These are phyloP conservation scores for Boletus rubroflammeus DNA, from an alignment of 768 basidiomycete species.

Conservation along the genomic window DNA sequence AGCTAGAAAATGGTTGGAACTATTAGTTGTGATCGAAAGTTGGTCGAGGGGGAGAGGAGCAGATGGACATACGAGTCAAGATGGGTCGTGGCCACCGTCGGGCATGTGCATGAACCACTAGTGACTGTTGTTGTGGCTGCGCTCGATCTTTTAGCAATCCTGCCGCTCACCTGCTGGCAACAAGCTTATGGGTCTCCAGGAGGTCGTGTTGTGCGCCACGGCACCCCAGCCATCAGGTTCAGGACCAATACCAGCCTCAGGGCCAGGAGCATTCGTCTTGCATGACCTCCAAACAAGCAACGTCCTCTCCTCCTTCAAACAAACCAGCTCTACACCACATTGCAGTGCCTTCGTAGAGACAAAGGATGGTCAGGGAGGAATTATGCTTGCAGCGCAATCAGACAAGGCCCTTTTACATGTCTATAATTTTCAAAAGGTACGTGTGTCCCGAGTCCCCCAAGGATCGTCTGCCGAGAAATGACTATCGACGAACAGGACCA, in stretches of 20 bases:
- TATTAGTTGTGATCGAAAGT: not conserved
- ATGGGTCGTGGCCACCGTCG: not conserved
- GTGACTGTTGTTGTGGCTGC: conserved; percentile 18
- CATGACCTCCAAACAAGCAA: conserved; percentile 82
- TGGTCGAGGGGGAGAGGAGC: not conserved
- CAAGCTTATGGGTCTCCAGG: conserved; percentile 53
- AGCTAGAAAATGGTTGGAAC: not conserved
- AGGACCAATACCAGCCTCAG: conserved; percentile 37
- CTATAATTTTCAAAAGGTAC: conserved; percentile 91
- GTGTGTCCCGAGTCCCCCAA: conserved; percentile 8
- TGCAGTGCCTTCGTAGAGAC: conserved; percentile 71
- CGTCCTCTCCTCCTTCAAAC: conserved; percentile 83
- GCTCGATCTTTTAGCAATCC: not conserved
- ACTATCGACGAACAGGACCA: conserved; percentile 63
- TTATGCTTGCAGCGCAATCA: conserved; percentile 79
- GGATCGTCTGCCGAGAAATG: not conserved
- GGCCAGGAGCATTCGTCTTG: conserved; percentile 62
- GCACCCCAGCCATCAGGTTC: conserved; percentile 41
- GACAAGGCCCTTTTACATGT: conserved; percentile 88
- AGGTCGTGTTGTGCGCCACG: conserved; percentile 63
- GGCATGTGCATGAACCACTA: too few relatives aligned
- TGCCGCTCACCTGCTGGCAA: not conserved
- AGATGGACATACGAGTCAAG: not conserved
- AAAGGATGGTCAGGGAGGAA: conserved; percentile 70
- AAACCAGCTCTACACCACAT: conserved; percentile 60